phyloP scores from a whole-genome alignment of 1,284 basidiomycete species.

The Malassezia japonica region DNA sequence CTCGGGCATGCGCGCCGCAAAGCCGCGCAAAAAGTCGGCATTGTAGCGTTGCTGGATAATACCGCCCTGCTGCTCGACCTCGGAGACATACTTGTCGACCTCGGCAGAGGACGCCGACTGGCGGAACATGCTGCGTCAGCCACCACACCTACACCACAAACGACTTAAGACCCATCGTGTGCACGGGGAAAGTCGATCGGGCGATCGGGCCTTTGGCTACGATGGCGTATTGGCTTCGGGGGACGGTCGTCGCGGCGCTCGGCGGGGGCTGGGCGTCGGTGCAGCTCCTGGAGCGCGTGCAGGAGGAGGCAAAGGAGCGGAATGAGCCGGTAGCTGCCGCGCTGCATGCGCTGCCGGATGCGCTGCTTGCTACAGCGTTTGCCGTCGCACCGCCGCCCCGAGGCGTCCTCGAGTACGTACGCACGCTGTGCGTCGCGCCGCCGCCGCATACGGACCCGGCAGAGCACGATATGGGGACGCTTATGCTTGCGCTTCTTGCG shows the following conservation, averaged over 20 bases:
- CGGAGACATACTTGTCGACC: not conserved
- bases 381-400: not conserved
- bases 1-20: slow-evolving; percentile 8
- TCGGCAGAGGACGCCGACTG: not conserved
- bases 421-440: not conserved
- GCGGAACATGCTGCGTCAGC: slow-evolving; percentile 7
- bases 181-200: not conserved
- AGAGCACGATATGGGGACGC: not conserved
- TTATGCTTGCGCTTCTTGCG: not conserved
- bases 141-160: slow-evolving; percentile 10
- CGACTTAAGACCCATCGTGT: not conserved
- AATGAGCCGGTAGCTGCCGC: not conserved
- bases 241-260: not conserved
- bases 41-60: slow-evolving; percentile 3
- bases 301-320: not conserved
- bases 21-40: slow-evolving; percentile 14
- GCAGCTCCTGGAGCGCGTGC: not conserved
- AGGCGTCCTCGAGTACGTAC: not conserved
- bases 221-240: not conserved
- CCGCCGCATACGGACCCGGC: no score
- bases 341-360: not conserved
- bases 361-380: not conserved
- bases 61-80: slow-evolving; percentile 5
- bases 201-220: not conserved
- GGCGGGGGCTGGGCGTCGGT: not conserved